A percentile compares a stretch with the other conserved stretches of the same genome.
Evolutionary conservation across 139 green algal genomes (phyloP).

Genomic region (Microglena sp.): DNA sequence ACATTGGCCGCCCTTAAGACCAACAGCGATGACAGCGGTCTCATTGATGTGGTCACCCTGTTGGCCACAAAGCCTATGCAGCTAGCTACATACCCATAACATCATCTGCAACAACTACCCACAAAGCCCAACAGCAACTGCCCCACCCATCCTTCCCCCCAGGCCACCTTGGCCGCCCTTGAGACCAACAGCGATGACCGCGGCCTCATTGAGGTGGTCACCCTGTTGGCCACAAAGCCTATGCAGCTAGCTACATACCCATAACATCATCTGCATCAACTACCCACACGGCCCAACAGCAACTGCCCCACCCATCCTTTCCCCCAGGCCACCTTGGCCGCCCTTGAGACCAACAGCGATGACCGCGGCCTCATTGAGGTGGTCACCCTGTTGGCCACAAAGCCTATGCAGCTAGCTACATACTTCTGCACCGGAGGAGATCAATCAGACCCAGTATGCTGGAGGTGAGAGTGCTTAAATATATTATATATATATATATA

Average conservation of each 20-base stretch:
- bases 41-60: constrained; percentile 53
- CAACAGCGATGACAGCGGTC: constrained; percentile 2
- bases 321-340: background rate
- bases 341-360: background rate
- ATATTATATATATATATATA: too few relatives aligned
- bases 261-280: too few relatives aligned
- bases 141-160: too few relatives aligned
- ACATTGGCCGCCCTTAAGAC: too few relatives aligned
- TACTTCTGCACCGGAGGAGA: constrained; percentile 80
- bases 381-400: constrained; percentile 67
- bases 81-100: constrained; percentile 79
- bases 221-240: constrained; percentile 71
- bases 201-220: constrained; percentile 44
- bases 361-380: constrained; percentile 31
- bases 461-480: constrained; percentile 24
- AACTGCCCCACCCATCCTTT: too few relatives aligned
- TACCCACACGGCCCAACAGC: too few relatives aligned
- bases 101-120: too few relatives aligned
- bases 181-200: background rate
- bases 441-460: constrained; percentile 8
- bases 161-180: too few relatives aligned
- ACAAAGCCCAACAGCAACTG: too few relatives aligned
- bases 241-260: constrained; percentile 89
- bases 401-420: constrained; percentile 83
- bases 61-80: constrained; percentile 87